phyloP scores from a whole-genome alignment of 257 asterid species.

The Thymus mandschuricus region DNA sequence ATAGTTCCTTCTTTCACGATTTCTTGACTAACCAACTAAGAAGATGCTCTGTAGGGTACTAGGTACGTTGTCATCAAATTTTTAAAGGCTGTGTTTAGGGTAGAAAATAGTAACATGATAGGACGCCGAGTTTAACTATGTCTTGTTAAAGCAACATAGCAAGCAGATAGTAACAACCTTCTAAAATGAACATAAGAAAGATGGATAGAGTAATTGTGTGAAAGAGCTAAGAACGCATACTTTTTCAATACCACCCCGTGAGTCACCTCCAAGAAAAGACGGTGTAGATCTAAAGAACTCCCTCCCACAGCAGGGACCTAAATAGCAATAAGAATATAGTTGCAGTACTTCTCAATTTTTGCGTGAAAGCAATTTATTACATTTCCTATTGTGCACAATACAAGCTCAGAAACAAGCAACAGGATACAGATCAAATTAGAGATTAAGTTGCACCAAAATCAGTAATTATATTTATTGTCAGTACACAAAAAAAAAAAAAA shows the following conservation, averaged over 20 bases:
- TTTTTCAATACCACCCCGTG: slow-evolving; percentile 95
- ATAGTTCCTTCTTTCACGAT: too few species aligned
- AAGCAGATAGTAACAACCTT: slow-evolving; percentile 2
- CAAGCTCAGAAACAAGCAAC: slow-evolving; percentile 1
- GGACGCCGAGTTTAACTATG: not conserved
- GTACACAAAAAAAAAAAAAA: not conserved
- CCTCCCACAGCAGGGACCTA: slow-evolving; percentile 88
- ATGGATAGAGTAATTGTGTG: not conserved
- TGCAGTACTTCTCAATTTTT: slow-evolving; percentile 18
- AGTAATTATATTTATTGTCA: not conserved
- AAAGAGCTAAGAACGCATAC: slow-evolving; percentile 46
- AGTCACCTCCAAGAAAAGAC: slow-evolving; percentile 87
- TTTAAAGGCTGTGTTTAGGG: too few species aligned
- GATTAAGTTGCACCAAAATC: not conserved
- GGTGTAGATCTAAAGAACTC: slow-evolving; percentile 72
- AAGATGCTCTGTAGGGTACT: too few species aligned
- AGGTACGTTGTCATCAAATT: too few species aligned
- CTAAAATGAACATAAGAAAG: not conserved
- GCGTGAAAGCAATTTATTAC: slow-evolving; percentile 6
- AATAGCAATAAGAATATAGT: slow-evolving; percentile 7
- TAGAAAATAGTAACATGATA: not conserved
- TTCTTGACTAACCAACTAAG: too few species aligned
- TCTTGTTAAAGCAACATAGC: slow-evolving; percentile 2
- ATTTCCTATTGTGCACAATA: not conserved
- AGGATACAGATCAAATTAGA: slow-evolving; percentile 18